A percentile compares a stretch with the other conserved stretches of the same genome.
Evolutionary conservation across 129 eudicot species (phyloP).

Genomic region (Arctium minus): DNA sequence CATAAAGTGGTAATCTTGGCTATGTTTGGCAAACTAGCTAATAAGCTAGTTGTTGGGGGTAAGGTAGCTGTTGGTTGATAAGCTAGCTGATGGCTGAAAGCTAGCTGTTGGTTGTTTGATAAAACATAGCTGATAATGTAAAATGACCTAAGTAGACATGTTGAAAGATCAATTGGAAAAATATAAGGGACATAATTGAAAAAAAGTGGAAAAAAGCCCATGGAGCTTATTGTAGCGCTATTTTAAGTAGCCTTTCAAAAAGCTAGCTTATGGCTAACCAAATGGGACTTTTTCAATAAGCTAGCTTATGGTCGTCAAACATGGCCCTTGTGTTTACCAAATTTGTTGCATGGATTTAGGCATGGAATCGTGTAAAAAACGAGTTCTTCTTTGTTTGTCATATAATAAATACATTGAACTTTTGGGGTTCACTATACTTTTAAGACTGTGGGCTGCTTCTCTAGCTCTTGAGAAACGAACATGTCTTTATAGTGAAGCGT

Average conservation of each 20-base stretch:
- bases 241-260: no score
- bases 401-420: background rate
- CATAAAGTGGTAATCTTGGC: background rate
- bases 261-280: background rate
- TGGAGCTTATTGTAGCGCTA: no score
- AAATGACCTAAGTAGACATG: background rate
- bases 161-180: background rate
- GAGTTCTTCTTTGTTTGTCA: background rate
- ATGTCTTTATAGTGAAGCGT: slow-evolving; percentile 35
- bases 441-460: slow-evolving; percentile 41
- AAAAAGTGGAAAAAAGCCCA: no score
- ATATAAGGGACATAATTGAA: background rate
- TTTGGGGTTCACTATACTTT: slow-evolving; percentile 2
- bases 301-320: background rate
- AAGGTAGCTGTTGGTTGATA: background rate
- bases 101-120: background rate
- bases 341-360: background rate
- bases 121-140: background rate
- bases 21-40: background rate
- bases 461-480: slow-evolving; percentile 33
- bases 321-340: background rate
- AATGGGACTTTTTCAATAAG: background rate
- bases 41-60: no score
- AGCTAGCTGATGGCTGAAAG: no score
- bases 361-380: background rate